Conservation (phyloP, 495 filamentous ascomycete genomes). For the Talaromyces nanjingensis region DNA sequence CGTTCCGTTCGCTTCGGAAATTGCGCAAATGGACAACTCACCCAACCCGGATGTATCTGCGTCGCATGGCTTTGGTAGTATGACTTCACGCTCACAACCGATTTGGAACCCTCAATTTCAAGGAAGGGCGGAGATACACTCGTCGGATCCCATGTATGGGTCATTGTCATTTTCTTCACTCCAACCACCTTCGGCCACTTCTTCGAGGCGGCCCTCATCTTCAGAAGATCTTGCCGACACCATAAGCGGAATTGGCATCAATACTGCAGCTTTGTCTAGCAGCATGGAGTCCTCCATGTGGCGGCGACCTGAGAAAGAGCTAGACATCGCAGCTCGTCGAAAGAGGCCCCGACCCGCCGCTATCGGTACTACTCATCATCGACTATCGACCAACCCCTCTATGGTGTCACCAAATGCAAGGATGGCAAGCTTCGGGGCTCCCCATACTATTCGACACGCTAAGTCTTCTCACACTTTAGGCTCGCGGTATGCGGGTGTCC, state of each 20-base stretch:
- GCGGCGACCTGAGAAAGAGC: conserved; percentile 37
- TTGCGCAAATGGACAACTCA: conserved; percentile 15
- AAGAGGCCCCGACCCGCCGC: conserved; percentile 49
- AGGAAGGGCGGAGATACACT: not conserved
- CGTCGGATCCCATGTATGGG: conserved; percentile 8
- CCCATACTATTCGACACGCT: conserved; percentile 42
- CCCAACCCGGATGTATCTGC: conserved; percentile 6
- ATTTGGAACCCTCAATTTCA: conserved; percentile 7
- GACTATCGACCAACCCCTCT: conserved; percentile 30
- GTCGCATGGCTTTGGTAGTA: conserved; percentile 1
- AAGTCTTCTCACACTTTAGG: conserved; percentile 46
- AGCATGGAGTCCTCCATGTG: conserved; percentile 23
- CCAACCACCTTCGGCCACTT: conserved; percentile 26
- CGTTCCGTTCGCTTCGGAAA: conserved; percentile 13
- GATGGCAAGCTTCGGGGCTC: conserved; percentile 25
- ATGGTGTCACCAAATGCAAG: conserved; percentile 35
- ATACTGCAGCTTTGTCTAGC: conserved; percentile 20
- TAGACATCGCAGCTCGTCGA: conserved; percentile 47
- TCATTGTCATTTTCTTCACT: conserved; percentile 15
- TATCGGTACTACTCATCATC: conserved; percentile 31
- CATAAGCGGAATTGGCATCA: conserved; percentile 36
- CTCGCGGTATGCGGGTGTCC: conserved; percentile 43
- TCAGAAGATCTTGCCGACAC: conserved; percentile 33
- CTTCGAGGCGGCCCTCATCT: conserved; percentile 31
- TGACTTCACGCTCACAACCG: not conserved